Percentiles rank a stretch among this genome's conserved stretches.
Evolutionary conservation across 495 filamentous ascomycete species (phyloP).

Genomic region (Staphylotrichum longicolle): DNA sequence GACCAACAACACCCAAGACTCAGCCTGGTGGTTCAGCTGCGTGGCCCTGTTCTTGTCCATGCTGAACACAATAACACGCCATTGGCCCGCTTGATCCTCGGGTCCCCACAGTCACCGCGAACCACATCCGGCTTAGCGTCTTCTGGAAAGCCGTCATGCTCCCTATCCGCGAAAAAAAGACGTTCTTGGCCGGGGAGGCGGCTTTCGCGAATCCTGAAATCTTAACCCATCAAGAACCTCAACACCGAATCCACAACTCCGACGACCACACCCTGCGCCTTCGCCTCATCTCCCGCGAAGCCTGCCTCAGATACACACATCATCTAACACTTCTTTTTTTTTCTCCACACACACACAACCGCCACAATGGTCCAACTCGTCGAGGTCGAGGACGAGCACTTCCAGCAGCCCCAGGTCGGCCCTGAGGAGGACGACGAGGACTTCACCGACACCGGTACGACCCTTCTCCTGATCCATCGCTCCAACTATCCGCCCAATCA

Average conservation of each 20-base stretch:
- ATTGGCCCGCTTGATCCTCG: slow-evolving; percentile 19
- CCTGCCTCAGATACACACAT: not conserved
- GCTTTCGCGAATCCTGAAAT: slow-evolving; percentile 16
- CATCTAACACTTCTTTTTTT: not conserved
- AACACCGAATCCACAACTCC: slow-evolving; percentile 6
- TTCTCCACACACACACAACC: slow-evolving; percentile 15
- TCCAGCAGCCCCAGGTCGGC: slow-evolving; percentile 69
- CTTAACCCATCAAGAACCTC: slow-evolving; percentile 10
- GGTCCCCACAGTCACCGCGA: slow-evolving; percentile 7
- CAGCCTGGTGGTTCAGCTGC: too few species aligned
- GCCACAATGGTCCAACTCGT: slow-evolving; percentile 90
- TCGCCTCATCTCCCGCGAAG: not conserved
- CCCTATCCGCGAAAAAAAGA: slow-evolving; percentile 19
- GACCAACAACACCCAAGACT: too few species aligned
- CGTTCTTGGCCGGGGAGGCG: slow-evolving; percentile 10
- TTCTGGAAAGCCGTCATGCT: slow-evolving; percentile 13
- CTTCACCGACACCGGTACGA: slow-evolving; percentile 83
- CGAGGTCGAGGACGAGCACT: slow-evolving; percentile 95
- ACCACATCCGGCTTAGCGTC: slow-evolving; percentile 13
- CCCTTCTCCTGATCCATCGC: not conserved
- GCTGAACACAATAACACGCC: slow-evolving; percentile 3
- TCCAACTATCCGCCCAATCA: not conserved
- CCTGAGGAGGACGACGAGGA: slow-evolving; percentile 78
- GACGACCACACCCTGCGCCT: not conserved
- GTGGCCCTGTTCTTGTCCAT: too few species aligned